Evolutionary conservation across 352 stramenopile species (phyloP), one percentile per base, ranked within the genome.

Genomic region (Elongisporangium prolatum): DNA sequence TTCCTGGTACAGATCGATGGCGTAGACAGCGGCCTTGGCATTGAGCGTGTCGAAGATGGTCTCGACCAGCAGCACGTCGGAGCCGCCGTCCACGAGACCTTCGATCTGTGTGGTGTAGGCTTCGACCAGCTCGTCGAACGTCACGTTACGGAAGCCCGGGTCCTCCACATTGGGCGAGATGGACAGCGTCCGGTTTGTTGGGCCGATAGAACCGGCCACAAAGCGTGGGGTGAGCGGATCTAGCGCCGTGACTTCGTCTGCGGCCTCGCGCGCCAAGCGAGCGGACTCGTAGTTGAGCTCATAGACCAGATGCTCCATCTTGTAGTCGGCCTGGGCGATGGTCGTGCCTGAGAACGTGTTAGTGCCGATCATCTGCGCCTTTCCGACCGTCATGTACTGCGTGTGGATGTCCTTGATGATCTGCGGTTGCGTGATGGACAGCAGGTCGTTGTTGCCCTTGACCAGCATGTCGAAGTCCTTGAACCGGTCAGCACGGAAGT

Each of bases 41-140:
- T 98, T 98, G 58, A 98, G 78, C 13, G 96, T 99, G 68, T 99
- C 96, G 71, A 98, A 98, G 57, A 99, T 98, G 5, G 96, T 99
- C 73, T 99, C 96, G 0, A 99, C 93, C 54, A 99, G 97, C 49
- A 99, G 71, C 60, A 98, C 90, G 69, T 99, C 96, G 44, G 74
- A 74, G 50, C 96, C 96, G n/a, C 96, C 96, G 62, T 98, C 95
- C 50, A 98, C 82, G 9, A 99, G 78, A 25, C 82, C 94, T 54
- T 97, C 92, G 49, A 97, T 75, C 68, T 98, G 93, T 63, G 97
- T 91, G 64, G 98, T 97, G 72, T 99, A 99, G 2, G 96, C 91
- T 13, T 95, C 84, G 22, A 98, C 95, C 3, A 99, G 83, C 71
- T 99, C 95, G 64, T 98, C 96, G 76, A 98, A 99, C 28, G 93